Base-by-base conservation (phyloP, 345 rosid genomes). In the Boechera retrofracta region DNA sequence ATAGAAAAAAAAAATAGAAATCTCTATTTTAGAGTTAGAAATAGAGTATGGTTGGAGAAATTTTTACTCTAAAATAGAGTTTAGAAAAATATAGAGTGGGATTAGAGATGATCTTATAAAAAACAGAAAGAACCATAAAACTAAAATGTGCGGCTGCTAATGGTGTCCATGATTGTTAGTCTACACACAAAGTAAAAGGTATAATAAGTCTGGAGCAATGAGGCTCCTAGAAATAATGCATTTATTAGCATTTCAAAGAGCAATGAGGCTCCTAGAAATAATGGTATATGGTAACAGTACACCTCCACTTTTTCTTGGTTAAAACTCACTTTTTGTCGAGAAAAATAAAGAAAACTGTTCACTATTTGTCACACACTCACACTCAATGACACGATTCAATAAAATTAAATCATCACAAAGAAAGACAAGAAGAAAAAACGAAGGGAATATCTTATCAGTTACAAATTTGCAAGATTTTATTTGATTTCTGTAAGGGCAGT, bases 201-300 rank as follows among this genome's bases (percentile, higher is more conserved):
- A 29, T 29, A 32, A 42, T 18, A 32, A 66, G 6, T 32, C 8
- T 42, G 21, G 24, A 21, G 24, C 24, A 21, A 21, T 21, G 24
- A 21, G 24, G 24, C 24, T 21, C 24, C 24, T 21, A 21, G 24
- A 21, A 21, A 21, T 21, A 21, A 21, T 21, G 28, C 45, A 29
- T 18, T 7, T 18, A 13, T 44, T 6, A 62, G 13, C 10, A 63
- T 42, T 62, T 26, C 1, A 24, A 36, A 68, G 24, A 51, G 51
- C 9, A 41, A 32, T 4, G 56, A 64, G 56, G 36, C 71, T 64
- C 55, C 47, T 64, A 5, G 45, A 21, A 29, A 63, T 73, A 10
- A 32, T 49, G 28, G 15, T 18, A 36, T 55, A 66, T 66, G 57
- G 57, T 49, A 4, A 60, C 38, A 51, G 41, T 51, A 31, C 18